phyloP scores from a whole-genome alignment of 2,329 filamentous ascomycete genomes.

The Bipolaris zeicola region DNA sequence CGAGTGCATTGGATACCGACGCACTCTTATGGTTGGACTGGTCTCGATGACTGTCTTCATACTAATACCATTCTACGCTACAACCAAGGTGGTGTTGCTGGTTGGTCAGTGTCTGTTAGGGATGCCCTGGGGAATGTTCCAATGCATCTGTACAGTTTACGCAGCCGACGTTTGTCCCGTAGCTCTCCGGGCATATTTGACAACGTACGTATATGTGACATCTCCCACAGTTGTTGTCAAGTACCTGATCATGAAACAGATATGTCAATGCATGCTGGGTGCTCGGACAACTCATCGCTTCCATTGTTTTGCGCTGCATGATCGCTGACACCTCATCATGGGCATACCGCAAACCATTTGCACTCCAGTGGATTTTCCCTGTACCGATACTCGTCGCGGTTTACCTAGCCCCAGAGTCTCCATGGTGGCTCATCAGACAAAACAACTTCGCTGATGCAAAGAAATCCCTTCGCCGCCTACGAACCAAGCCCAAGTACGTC shows the following conservation, averaged over 20 bases:
- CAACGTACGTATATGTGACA: conserved; percentile 56
- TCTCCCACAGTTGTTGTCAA: background rate
- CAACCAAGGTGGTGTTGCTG: conserved; percentile 16
- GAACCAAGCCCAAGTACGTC: conserved; percentile 13
- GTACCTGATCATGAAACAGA: conserved; percentile 3
- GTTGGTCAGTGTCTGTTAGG: conserved; percentile 26
- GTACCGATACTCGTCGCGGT: conserved; percentile 66
- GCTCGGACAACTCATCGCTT: conserved; percentile 68
- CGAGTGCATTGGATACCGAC: conserved; percentile 45
- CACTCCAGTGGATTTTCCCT: conserved; percentile 61
- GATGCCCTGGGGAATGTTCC: conserved; percentile 52
- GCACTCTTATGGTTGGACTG: conserved; percentile 29
- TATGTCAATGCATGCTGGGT: conserved; percentile 39
- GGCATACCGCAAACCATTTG: conserved; percentile 67
- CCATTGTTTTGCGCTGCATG: conserved; percentile 70
- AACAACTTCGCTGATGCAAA: conserved; percentile 67
- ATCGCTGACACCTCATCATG: conserved; percentile 63
- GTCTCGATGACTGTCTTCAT: conserved; percentile 14
- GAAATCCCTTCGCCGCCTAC: conserved; percentile 55
- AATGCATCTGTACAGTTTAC: conserved; percentile 49
- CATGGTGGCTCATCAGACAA: conserved; percentile 74
- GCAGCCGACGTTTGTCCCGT: conserved; percentile 67
- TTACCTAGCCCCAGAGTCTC: conserved; percentile 69
- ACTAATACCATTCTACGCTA: conserved; percentile 23
- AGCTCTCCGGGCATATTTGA: conserved; percentile 60